phyloP scores from a whole-genome alignment of 805 yeast species.

The Scheffersomyces ergatensis region DNA sequence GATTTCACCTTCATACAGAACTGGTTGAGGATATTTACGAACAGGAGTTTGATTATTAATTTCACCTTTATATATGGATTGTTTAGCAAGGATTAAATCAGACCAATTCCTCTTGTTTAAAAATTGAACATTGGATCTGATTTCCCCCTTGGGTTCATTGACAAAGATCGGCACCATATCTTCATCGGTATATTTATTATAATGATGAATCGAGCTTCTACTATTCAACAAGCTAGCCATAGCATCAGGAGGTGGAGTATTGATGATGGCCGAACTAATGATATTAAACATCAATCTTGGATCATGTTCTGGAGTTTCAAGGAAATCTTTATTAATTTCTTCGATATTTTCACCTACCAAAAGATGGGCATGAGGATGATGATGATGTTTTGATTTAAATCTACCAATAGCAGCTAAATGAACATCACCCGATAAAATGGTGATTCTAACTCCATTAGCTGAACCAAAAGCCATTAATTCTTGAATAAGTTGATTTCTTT shows the following conservation, averaged over 20 bases:
- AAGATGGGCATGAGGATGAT: slow-evolving; percentile 24
- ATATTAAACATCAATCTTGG: slow-evolving; percentile 78
- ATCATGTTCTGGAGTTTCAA: slow-evolving; percentile 60
- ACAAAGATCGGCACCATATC: slow-evolving; percentile 75
- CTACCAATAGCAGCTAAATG: slow-evolving; percentile 86
- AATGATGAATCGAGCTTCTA: slow-evolving; percentile 67
- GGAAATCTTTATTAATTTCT: slow-evolving; percentile 37
- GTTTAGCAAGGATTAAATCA: slow-evolving; percentile 56
- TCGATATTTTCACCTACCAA: slow-evolving; percentile 21
- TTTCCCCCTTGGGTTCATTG: slow-evolving; percentile 52
- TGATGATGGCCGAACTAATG: slow-evolving; percentile 85
- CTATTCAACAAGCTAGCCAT: slow-evolving; percentile 74
- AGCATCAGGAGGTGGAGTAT: slow-evolving; percentile 88
- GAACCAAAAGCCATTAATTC: slow-evolving; percentile 67
- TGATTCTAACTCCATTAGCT: slow-evolving; percentile 62
- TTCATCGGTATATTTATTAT: slow-evolving; percentile 66
- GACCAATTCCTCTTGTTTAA: slow-evolving; percentile 72
- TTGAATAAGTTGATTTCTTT: slow-evolving; percentile 69
- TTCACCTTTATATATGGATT: slow-evolving; percentile 23
- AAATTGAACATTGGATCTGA: slow-evolving; percentile 49
- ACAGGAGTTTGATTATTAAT: slow-evolving; percentile 13
- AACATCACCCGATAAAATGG: slow-evolving; percentile 90
- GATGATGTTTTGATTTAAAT: slow-evolving; percentile 53
- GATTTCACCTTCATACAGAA: slow-evolving; percentile 10
- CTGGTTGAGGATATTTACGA: slow-evolving; percentile 44